Conservation (phyloP, 1,284 basidiomycete genomes). For the Flammula alnicola region DNA sequence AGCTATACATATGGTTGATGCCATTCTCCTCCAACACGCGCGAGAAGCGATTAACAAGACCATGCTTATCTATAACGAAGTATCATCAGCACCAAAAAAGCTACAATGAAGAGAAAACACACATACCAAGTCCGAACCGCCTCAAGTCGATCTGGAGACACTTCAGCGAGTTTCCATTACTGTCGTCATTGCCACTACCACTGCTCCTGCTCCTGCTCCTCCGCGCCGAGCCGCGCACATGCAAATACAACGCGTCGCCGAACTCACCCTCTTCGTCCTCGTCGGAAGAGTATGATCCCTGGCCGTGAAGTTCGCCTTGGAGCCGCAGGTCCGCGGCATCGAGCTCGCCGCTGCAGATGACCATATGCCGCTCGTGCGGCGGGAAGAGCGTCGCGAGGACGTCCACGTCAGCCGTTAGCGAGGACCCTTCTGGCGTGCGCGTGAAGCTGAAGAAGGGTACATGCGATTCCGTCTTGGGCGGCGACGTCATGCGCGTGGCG, state of each 20-base stretch:
- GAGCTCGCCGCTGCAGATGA: constrained; percentile 70
- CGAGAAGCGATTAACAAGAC: constrained; percentile 78
- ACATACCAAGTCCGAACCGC: constrained; percentile 69
- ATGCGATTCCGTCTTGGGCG: constrained; percentile 16
- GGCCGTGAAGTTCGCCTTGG: constrained; percentile 16
- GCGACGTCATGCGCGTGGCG: constrained; percentile 1
- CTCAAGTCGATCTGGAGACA: constrained; percentile 75
- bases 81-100: background rate
- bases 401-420: constrained; percentile 67
- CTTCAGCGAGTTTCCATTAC: constrained; percentile 45
- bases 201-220: constrained; percentile 1
- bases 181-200: background rate
- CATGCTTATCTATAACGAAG: constrained; percentile 63
- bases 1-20: constrained; percentile 86
- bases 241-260: no score
- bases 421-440: constrained; percentile 74
- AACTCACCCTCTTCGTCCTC: constrained; percentile 37
- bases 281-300: constrained; percentile 17
- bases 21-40: constrained; percentile 69
- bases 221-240: no score
- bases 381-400: constrained; percentile 69
- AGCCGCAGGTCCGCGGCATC: constrained; percentile 55
- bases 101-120: constrained; percentile 4
- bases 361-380: constrained; percentile 69
- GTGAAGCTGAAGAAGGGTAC: constrained; percentile 80